Percentiles rank a stretch among this genome's conserved stretches.
phyloP scores from a whole-genome alignment of 345 rosid genomes.

The Mercurialis annua region DNA sequence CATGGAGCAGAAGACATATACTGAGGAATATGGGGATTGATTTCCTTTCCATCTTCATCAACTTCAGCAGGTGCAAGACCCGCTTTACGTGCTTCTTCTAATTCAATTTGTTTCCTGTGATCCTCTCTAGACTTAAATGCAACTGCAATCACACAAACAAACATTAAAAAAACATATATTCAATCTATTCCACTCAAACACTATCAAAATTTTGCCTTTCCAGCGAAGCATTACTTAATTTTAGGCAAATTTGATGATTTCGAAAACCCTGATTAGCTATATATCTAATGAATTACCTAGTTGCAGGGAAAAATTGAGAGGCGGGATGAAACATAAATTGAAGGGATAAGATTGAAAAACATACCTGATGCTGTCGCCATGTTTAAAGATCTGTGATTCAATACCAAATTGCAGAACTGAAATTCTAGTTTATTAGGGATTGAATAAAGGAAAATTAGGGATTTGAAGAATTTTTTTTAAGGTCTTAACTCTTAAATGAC shows the following conservation, averaged over 20 bases:
- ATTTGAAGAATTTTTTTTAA: too few species aligned
- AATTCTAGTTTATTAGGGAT: too few species aligned
- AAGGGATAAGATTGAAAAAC: neutral
- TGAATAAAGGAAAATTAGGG: too few species aligned
- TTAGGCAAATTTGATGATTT: too few species aligned
- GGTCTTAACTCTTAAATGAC: too few species aligned
- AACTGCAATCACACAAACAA: conserved; percentile 35
- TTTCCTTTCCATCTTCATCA: conserved; percentile 63
- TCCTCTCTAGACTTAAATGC: conserved; percentile 65
- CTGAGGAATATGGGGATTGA: conserved; percentile 69
- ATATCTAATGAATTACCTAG: neutral
- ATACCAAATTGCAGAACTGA: too few species aligned
- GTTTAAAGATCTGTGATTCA: too few species aligned
- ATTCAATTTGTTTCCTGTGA: conserved; percentile 60
- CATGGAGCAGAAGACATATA: conserved; percentile 61
- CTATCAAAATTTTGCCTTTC: neutral
- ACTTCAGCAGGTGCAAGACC: conserved; percentile 76
- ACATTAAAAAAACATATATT: neutral
- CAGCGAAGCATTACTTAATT: too few species aligned
- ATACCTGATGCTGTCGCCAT: conserved; percentile 46
- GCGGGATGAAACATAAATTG: neutral
- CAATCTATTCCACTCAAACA: neutral
- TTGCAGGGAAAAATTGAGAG: neutral
- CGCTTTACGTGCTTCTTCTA: conserved; percentile 69
- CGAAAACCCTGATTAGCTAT: too few species aligned